A percentile compares a stretch with the other conserved stretches of the same genome.
These are phyloP conservation scores for Thuidium tamariscinum DNA, from an alignment of 225 moss, liverwort and hornwort species.

Conservation along the genomic window DNA sequence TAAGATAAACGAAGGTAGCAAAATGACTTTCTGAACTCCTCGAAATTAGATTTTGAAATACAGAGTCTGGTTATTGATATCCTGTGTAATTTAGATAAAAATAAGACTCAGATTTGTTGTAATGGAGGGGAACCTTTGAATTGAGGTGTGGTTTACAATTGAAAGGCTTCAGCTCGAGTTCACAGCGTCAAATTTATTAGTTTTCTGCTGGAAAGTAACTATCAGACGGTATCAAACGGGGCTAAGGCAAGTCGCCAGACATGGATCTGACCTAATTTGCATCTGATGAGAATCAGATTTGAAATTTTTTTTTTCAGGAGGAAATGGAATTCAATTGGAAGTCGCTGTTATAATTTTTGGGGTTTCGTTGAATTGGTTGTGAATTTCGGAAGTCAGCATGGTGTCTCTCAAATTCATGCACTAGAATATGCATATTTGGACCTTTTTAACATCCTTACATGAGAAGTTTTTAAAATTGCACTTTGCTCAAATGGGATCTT, in stretches of 20 bases:
- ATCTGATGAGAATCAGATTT: neutral
- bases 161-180: neutral
- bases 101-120: neutral
- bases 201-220: neutral
- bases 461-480: neutral
- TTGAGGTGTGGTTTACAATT: neutral
- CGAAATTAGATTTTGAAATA: neutral
- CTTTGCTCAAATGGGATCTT: neutral
- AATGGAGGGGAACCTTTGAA: neutral
- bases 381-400: neutral
- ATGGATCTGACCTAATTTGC: neutral
- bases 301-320: neutral
- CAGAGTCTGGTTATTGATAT: neutral
- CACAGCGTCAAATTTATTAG: neutral
- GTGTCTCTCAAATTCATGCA: neutral
- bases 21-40: neutral
- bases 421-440: neutral
- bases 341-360: neutral
- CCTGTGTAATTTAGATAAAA: neutral
- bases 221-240: neutral
- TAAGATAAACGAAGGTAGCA: neutral
- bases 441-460: neutral
- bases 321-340: neutral
- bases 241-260: neutral
- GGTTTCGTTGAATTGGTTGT: neutral